Conservation (phyloP, 2,329 filamentous ascomycete genomes). For the Diaporthe sp. region DNA sequence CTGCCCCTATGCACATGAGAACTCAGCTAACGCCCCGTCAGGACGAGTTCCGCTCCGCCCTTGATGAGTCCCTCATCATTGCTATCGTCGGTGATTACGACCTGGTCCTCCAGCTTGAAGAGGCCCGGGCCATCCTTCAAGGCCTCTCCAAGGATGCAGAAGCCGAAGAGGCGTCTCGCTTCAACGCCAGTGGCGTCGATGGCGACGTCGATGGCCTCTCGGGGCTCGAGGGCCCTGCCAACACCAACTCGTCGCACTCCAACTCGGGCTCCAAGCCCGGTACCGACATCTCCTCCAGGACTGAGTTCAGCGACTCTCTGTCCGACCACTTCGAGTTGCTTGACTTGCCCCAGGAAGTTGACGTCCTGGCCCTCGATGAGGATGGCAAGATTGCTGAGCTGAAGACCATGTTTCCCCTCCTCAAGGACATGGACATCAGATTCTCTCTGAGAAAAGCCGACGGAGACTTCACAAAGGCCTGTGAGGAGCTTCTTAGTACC, state of each 20-base stretch:
- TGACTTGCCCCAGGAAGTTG: constrained; percentile 40
- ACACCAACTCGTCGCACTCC: constrained; percentile 21
- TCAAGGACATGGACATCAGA: constrained; percentile 73
- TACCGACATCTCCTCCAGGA: constrained; percentile 31
- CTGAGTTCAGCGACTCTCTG: constrained; percentile 33
- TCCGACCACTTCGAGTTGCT: constrained; percentile 39
- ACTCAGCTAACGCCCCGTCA: constrained; percentile 45
- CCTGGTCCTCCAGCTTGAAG: constrained; percentile 62
- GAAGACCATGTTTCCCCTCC: constrained; percentile 75
- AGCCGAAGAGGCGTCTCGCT: constrained; percentile 77
- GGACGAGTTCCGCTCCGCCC: constrained; percentile 77
- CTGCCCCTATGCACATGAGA: not conserved
- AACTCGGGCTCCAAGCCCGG: constrained; percentile 29
- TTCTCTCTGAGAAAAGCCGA: constrained; percentile 75
- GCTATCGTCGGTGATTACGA: constrained; percentile 82
- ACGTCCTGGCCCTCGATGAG: constrained; percentile 57
- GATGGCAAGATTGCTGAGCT: constrained; percentile 74
- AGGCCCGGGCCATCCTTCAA: constrained; percentile 71
- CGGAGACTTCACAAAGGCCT: constrained; percentile 74
- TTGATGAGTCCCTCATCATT: constrained; percentile 82
- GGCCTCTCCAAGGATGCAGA: constrained; percentile 71
- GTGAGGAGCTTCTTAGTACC: constrained; percentile 84
- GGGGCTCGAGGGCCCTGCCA: constrained; percentile 16
- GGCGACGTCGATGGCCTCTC: constrained; percentile 39
- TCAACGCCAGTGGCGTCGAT: constrained; percentile 81